Percentiles rank a stretch among this genome's conserved stretches.
Evolutionary conservation across 2,329 filamentous ascomycete genomes (phyloP).

Genomic region (Alternaria viburni): DNA sequence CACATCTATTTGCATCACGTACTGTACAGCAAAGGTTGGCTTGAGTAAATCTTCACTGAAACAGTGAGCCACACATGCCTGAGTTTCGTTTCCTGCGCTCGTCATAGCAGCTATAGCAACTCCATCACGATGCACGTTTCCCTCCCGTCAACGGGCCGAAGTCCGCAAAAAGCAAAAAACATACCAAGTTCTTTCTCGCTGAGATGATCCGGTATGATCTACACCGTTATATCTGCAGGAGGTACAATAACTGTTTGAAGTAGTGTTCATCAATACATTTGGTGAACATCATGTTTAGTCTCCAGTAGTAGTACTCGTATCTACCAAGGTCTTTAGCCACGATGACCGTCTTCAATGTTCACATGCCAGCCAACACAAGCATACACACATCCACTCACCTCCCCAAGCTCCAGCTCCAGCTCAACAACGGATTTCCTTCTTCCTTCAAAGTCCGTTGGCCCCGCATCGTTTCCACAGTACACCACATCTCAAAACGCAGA

Average conservation of each 20-base stretch:
- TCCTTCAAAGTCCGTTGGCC: background rate
- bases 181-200: background rate
- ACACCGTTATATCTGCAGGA: background rate
- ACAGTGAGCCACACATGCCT: background rate
- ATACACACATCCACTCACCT: background rate
- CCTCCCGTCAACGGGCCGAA: background rate
- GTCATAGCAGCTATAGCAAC: background rate
- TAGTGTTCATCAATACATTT: background rate
- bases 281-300: background rate
- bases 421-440: background rate
- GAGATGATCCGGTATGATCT: background rate
- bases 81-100: background rate
- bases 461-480: background rate
- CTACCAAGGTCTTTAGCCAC: background rate
- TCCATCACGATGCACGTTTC: background rate
- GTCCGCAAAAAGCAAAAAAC: background rate
- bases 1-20: background rate
- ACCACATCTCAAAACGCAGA: background rate
- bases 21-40: background rate
- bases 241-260: background rate
- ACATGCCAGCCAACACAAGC: background rate
- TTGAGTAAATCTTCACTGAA: background rate
- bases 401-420: background rate
- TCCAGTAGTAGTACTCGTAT: background rate
- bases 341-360: background rate